phyloP scores from a whole-genome alignment of 1,284 basidiomycete genomes.

The Rhodotorula mucilaginosa region DNA sequence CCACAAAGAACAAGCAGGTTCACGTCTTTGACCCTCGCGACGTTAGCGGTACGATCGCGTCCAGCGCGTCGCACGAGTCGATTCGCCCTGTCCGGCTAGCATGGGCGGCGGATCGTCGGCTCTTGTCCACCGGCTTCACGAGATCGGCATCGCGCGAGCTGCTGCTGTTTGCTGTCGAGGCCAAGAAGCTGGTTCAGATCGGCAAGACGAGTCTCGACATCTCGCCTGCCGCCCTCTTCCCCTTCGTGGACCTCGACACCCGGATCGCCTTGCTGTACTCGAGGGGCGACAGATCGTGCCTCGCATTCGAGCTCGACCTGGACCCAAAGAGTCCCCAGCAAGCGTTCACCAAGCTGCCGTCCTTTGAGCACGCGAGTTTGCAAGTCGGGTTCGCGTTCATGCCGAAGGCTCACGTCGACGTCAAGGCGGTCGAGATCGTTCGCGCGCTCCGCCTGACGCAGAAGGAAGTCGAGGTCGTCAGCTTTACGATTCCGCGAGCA shows the following conservation, averaged over 20 bases:
- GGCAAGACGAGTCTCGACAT: slow-evolving; percentile 50
- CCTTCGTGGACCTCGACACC: slow-evolving; percentile 53
- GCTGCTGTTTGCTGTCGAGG: slow-evolving; percentile 47
- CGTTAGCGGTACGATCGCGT: slow-evolving; percentile 13
- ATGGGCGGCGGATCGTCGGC: slow-evolving; percentile 50
- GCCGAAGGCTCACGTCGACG: slow-evolving; percentile 50
- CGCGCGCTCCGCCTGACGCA: slow-evolving; percentile 68
- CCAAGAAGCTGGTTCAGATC: slow-evolving; percentile 36
- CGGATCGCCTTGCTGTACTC: slow-evolving; percentile 52
- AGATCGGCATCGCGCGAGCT: slow-evolving; percentile 52
- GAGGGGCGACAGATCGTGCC: slow-evolving; percentile 53
- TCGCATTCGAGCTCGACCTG: slow-evolving; percentile 50
- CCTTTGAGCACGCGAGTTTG: slow-evolving; percentile 48
- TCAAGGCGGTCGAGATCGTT: slow-evolving; percentile 65
- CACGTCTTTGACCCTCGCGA: slow-evolving; percentile 51
- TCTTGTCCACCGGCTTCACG: slow-evolving; percentile 53
- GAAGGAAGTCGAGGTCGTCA: slow-evolving; percentile 68
- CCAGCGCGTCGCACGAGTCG: slow-evolving; percentile 49
- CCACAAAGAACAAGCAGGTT: slow-evolving; percentile 51
- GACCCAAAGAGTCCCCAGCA: neutral
- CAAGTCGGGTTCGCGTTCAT: slow-evolving; percentile 52
- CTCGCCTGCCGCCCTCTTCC: slow-evolving; percentile 54
- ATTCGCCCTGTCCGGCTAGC: slow-evolving; percentile 51
- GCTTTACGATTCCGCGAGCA: slow-evolving; percentile 52
- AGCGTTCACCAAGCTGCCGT: slow-evolving; percentile 48